These are phyloP conservation scores for Puccinia horiana DNA, from an alignment of 1,284 basidiomycete species.

Conservation along the genomic window DNA sequence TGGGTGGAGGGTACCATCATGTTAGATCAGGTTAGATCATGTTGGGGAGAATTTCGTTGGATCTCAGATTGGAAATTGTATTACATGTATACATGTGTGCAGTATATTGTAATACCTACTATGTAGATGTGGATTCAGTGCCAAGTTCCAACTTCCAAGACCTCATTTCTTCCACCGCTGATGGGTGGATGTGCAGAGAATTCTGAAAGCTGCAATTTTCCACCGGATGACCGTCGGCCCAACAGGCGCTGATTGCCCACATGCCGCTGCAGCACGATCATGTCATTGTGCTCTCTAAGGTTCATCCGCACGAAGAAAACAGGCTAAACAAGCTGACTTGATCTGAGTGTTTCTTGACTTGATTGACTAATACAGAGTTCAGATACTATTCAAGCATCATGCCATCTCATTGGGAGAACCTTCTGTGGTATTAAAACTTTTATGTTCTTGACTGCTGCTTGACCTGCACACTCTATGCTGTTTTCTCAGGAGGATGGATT, in stretches of 20 bases:
- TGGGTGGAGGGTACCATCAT: neutral
- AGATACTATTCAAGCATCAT: neutral
- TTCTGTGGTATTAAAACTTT: neutral
- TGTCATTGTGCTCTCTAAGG: conserved; percentile 11
- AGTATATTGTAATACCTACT: no score
- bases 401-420: neutral
- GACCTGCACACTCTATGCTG: neutral
- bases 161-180: no score
- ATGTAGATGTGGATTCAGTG: no score
- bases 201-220: no score
- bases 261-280: neutral
- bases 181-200: no score
- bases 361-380: no score
- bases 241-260: neutral
- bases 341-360: no score
- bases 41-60: neutral
- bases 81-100: no score
- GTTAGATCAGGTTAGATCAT: neutral
- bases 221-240: no score
- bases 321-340: neutral
- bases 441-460: neutral
- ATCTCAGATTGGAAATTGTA: neutral
- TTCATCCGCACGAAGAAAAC: neutral
- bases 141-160: no score
- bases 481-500: neutral